Evolutionary conservation across 2,329 filamentous ascomycete species (phyloP).

Genomic region (Onygenales sp.): DNA sequence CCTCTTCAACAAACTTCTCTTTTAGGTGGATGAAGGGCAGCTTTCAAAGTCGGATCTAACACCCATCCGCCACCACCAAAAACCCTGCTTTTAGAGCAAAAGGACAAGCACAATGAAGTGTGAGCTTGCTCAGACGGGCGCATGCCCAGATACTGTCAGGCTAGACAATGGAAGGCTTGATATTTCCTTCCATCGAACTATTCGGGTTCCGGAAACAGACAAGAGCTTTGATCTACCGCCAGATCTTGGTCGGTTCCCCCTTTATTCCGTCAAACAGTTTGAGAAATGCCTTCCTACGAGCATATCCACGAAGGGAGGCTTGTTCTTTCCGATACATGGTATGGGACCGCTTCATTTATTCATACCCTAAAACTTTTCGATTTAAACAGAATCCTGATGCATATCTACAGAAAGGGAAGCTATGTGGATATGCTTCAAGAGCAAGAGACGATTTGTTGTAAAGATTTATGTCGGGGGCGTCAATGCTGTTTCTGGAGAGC

Average conservation of each 20-base stretch:
- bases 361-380: neutral
- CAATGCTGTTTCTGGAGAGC: slow-evolving; percentile 34
- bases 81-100: no score
- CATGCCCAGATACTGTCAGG: neutral
- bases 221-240: slow-evolving; percentile 25
- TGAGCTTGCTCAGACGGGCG: no score
- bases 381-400: neutral
- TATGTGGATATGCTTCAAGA: slow-evolving; percentile 33
- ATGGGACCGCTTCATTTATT: neutral
- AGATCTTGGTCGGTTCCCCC: slow-evolving; percentile 28
- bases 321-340: slow-evolving; percentile 40
- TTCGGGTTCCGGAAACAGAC: slow-evolving; percentile 35
- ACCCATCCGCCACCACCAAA: no score
- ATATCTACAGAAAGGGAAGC: slow-evolving; percentile 26
- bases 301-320: slow-evolving; percentile 33
- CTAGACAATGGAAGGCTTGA: slow-evolving; percentile 11
- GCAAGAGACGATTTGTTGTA: slow-evolving; percentile 22
- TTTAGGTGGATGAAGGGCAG: no score
- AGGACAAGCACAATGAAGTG: no score
- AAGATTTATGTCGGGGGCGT: slow-evolving; percentile 33
- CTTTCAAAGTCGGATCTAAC: no score
- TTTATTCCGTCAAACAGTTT: slow-evolving; percentile 28
- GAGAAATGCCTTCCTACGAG: slow-evolving; percentile 21
- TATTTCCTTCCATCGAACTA: slow-evolving; percentile 32
- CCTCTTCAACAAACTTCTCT: no score